A percentile compares a stretch with the other conserved stretches of the same genome.
Conservation (phyloP, 495 filamentous ascomycete species). For the Penicillium manginii region DNA sequence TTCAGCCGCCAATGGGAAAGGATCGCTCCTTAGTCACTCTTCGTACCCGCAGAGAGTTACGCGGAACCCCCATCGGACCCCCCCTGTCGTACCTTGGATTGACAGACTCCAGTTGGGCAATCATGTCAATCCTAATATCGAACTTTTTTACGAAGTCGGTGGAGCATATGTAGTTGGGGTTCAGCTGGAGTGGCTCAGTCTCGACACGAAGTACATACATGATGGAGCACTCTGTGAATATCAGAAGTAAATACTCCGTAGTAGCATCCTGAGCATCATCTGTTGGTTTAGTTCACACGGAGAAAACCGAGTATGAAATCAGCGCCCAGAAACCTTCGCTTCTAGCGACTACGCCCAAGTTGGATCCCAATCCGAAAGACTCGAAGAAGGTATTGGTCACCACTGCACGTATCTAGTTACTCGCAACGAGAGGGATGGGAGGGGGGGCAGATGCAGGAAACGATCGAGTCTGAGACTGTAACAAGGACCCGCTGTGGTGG, state of each 20-base stretch:
- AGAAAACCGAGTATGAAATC: slow-evolving; percentile 11
- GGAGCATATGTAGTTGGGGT: background rate
- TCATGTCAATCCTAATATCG: slow-evolving; percentile 26
- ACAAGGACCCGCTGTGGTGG: slow-evolving; percentile 32
- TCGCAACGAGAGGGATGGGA: background rate
- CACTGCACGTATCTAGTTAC: background rate
- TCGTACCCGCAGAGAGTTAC: slow-evolving; percentile 3
- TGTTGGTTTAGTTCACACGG: background rate
- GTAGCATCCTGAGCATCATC: background rate
- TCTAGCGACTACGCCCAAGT: slow-evolving; percentile 23
- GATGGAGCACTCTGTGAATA: background rate
- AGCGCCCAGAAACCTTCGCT: background rate
- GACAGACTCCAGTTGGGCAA: slow-evolving; percentile 14
- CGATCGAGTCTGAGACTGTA: slow-evolving; percentile 33
- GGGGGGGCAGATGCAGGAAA: slow-evolving; percentile 9
- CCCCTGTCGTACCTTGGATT: slow-evolving; percentile 22
- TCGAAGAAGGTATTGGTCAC: slow-evolving; percentile 6
- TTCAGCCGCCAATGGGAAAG: background rate
- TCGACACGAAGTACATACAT: background rate
- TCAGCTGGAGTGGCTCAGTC: background rate
- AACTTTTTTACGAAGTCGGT: background rate
- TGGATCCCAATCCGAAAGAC: slow-evolving; percentile 19
- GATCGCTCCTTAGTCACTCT: background rate
- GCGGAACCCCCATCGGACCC: slow-evolving; percentile 3
- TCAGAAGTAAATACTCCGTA: background rate